Evolutionary conservation across 495 filamentous ascomycete genomes (phyloP).

Genomic region (Xylaria acuta): DNA sequence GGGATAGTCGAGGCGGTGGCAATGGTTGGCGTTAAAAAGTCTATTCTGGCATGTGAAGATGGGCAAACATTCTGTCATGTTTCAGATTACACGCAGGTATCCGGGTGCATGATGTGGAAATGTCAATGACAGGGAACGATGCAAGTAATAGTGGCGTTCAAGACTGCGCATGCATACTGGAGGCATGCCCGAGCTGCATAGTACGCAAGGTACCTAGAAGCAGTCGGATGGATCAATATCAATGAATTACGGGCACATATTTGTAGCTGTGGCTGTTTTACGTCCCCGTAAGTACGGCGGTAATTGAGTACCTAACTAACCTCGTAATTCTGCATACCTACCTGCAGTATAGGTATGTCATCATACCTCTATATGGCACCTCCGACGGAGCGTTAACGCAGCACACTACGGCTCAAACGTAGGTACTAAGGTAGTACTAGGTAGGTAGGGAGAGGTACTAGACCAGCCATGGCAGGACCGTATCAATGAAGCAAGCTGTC

Average conservation of each 20-base stretch:
- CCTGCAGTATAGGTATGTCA: neutral
- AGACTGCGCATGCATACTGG: neutral
- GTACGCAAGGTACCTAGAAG: neutral
- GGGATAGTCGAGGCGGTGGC: neutral
- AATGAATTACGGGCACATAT: neutral
- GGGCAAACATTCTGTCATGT: neutral
- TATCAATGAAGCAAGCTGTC: neutral
- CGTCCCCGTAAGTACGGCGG: neutral
- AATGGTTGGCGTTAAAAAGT: neutral
- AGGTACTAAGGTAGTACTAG: too few species aligned
- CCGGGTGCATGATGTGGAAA: neutral
- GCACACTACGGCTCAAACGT: conserved; percentile 1
- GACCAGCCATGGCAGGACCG: neutral
- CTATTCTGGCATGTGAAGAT: neutral
- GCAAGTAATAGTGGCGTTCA: neutral
- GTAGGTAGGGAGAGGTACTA: neutral
- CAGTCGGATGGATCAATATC: neutral
- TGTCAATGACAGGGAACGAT: neutral
- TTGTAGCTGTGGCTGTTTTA: neutral
- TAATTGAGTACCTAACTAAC: neutral
- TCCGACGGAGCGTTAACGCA: neutral
- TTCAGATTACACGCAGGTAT: conserved; percentile 1
- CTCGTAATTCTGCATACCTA: neutral
- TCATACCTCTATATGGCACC: neutral
- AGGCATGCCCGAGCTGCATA: neutral